Conservation (phyloP, 2,329 filamentous ascomycete genomes). For the Pseudopithomyces chartarum region DNA sequence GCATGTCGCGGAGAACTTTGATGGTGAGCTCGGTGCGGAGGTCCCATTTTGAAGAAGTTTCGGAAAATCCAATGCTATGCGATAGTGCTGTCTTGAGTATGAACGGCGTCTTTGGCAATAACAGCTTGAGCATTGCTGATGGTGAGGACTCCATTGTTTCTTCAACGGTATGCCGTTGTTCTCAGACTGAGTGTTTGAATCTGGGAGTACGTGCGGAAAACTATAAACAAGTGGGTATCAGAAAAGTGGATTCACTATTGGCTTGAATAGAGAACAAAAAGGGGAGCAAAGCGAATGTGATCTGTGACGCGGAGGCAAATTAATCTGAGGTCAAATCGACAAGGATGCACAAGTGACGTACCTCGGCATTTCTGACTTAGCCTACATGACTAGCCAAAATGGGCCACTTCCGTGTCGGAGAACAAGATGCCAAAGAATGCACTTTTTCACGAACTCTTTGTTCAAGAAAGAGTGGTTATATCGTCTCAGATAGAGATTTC, state of each 20-base stretch:
- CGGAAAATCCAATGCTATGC: slow-evolving; percentile 70
- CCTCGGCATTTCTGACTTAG: slow-evolving; percentile 2
- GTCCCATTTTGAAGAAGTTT: slow-evolving; percentile 77
- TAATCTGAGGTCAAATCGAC: not conserved
- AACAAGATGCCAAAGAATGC: too few species aligned
- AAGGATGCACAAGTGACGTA: not conserved
- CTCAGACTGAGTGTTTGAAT: not conserved
- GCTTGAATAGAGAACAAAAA: not conserved
- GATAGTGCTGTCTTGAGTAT: slow-evolving; percentile 65
- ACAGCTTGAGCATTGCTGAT: slow-evolving; percentile 37
- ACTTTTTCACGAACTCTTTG: too few species aligned
- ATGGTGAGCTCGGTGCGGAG: slow-evolving; percentile 75
- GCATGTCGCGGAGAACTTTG: slow-evolving; percentile 65
- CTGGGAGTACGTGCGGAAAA: not conserved
- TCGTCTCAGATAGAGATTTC: too few species aligned
- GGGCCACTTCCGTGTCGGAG: not conserved
- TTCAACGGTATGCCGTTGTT: not conserved
- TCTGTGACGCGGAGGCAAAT: not conserved
- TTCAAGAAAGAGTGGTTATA: too few species aligned
- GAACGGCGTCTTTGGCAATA: slow-evolving; percentile 58
- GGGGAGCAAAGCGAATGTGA: not conserved
- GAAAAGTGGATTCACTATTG: not conserved
- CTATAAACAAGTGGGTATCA: not conserved
- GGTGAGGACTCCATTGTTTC: slow-evolving; percentile 42
- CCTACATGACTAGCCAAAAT: not conserved